Evolutionary conservation across 208 protist species (phyloP), one percentile per base, ranked within the genome.

Genomic region (Leishmania braziliensis): DNA sequence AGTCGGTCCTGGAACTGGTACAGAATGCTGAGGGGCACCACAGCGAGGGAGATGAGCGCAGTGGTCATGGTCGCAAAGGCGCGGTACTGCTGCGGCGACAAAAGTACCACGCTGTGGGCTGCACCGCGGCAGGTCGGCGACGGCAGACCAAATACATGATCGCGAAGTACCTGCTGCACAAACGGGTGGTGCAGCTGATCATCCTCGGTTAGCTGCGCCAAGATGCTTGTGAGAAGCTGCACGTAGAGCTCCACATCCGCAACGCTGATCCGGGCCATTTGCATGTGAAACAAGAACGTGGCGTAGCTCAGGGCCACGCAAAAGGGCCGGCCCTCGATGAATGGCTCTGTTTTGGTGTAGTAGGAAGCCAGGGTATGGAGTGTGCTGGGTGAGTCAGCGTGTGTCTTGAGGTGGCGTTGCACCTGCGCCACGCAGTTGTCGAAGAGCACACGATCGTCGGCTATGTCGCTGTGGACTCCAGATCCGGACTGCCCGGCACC

Each of bases 241-340:
- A 94, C 93, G 84, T 98, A 98, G 65, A 96, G 54, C 66, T 97
- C 92, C 43, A 96, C 91, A 80, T 98, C 95, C 6, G 85, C 39
- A 18, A 93, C 78, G 80, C 89, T 92, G 63, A 98, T 93, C 75
- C 92, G 93, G 62, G 95, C 86, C 95, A 98, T 98, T 80, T 98
- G 93, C 78, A 97, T 91, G 79, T 98, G 95, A 75, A 96, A 98
- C 26, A 98, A 88, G 81, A 98, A 98, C 16, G 95, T 97, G 29
- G 93, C 84, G 81, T 93, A 96, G 87, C 93, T 97, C 56, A 98
- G 90, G 36, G 86, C 91, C 23, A 98, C 95, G 73, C 95, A 98
- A 84, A 98, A 98, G 20, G 95, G 93, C 16, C 88, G 84, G 33
- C 84, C 91, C 60, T 97, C 92, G 58, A 98, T 91, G 78, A 89